Conservation (phyloP, 208 protist genomes). For the Trypanosomatidae sp. region DNA sequence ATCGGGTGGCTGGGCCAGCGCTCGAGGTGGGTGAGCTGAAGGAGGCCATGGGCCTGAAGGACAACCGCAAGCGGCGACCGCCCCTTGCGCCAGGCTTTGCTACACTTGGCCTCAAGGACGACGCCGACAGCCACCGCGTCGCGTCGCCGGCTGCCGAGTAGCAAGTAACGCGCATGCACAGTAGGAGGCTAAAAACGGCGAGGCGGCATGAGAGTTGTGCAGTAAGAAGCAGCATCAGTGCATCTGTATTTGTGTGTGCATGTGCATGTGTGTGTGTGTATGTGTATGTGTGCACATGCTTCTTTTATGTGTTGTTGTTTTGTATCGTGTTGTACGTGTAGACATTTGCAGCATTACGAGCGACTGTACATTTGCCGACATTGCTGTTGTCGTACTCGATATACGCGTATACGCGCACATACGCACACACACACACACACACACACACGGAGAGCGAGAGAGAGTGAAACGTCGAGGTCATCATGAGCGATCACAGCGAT, state of each 20-base stretch:
- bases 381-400: not conserved
- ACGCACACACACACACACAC: not conserved
- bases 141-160: not conserved
- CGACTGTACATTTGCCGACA: too few relatives aligned
- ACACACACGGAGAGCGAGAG: conserved; percentile 4
- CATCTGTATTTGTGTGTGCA: too few relatives aligned
- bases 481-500: conserved; percentile 3
- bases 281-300: too few relatives aligned
- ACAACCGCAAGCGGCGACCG: conserved; percentile 44
- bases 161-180: not conserved
- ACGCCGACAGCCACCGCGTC: not conserved
- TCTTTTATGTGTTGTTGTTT: too few relatives aligned
- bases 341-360: too few relatives aligned
- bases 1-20: conserved; percentile 55
- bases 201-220: not conserved
- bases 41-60: conserved; percentile 78
- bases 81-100: conserved; percentile 48
- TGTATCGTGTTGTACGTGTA: too few relatives aligned
- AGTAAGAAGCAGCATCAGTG: too few relatives aligned
- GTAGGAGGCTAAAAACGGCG: not conserved
- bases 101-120: conserved; percentile 29
- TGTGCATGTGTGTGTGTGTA: too few relatives aligned
- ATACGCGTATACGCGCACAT: conserved; percentile 1
- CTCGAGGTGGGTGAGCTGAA: conserved; percentile 79
- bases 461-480: not conserved